Base-by-base conservation (phyloP, 164 flowering plant species). In the Vitis riparia region DNA sequence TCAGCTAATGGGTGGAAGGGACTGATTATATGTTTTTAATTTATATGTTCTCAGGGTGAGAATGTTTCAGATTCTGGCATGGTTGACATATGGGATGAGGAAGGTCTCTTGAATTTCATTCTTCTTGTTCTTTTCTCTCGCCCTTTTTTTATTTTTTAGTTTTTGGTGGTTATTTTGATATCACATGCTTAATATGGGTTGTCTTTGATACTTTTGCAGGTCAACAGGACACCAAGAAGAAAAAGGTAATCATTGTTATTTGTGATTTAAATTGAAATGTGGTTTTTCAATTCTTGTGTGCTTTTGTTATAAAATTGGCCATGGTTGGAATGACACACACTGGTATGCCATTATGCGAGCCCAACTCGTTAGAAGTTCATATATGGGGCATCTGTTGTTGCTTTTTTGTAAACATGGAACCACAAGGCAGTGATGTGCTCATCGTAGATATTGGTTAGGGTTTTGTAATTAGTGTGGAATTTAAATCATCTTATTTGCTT, bases 1-100 rank as follows among this genome's bases (percentile, higher is more conserved):
- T 27, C 11, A 2, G 44, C 13, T 56, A 4, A n/a, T 13, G 48
- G 15, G 9, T 14, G 53, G 16, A 2, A 44, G 50, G 49, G 50
- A 16, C 51, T 66, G 8, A 62, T 47, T 55, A 0, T 32, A 17
- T 23, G 8, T 61, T 67, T n/a, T 17, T 27, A 37, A 0, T 57
- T 60, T 55, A 19, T 63, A 48, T 62, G 61, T 1, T 75, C n/a
- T 47, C 79, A 88, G 92, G 84, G 55, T 67, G 75, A 70, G 58
- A 55, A 71, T 52, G 77, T 51, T n/a, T 14, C 68, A 11, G 79
- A 61, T 52, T 63, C 89, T 62, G 80, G 74, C 55, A 62, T 87
- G 75, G 74, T 65, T 73, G 91, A 91, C 77, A 3, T 90, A 49
- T 94, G 99, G 99, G 83, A 66, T 57, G 73, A 71, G 48, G 71